Conservation (phyloP, 331 rosid species). For the Pyrus hybrid region DNA sequence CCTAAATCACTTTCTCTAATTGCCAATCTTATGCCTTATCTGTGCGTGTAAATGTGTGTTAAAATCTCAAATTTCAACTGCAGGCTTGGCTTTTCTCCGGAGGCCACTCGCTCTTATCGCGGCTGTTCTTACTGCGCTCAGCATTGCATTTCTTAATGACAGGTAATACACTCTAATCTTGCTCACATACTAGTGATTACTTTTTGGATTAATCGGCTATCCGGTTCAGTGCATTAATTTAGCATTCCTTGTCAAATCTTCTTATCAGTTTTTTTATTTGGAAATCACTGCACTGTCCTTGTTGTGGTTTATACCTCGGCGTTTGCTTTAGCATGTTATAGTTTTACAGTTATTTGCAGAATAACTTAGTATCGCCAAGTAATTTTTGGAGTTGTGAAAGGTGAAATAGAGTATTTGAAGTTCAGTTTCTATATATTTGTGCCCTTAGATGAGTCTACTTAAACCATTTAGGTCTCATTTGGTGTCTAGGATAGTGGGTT, state of each 20-base stretch:
- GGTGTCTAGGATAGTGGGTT: too few species aligned
- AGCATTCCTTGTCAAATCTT: too few species aligned
- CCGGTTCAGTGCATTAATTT: too few species aligned
- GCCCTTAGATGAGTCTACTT: background rate
- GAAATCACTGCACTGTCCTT: too few species aligned
- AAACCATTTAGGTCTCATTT: background rate
- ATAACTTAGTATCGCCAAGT: too few species aligned
- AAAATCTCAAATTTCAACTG: conserved; percentile 9
- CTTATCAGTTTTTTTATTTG: too few species aligned
- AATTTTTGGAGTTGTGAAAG: too few species aligned
- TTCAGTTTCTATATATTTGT: background rate
- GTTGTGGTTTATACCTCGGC: too few species aligned
- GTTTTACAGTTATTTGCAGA: too few species aligned
- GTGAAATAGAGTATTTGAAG: background rate
- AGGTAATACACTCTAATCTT: conserved; percentile 36
- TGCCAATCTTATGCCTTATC: background rate
- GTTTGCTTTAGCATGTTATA: too few species aligned
- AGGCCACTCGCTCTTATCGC: conserved; percentile 76
- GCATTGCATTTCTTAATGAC: conserved; percentile 86
- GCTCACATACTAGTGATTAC: too few species aligned
- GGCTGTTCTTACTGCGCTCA: conserved; percentile 73
- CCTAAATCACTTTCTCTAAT: background rate
- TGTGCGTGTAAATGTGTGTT: background rate
- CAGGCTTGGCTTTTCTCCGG: conserved; percentile 85
- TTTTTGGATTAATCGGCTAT: too few species aligned